Percentiles rank a stretch among this genome's conserved stretches.
phyloP scores from a whole-genome alignment of 129 eudicot species.

The Artemisia tridentata region DNA sequence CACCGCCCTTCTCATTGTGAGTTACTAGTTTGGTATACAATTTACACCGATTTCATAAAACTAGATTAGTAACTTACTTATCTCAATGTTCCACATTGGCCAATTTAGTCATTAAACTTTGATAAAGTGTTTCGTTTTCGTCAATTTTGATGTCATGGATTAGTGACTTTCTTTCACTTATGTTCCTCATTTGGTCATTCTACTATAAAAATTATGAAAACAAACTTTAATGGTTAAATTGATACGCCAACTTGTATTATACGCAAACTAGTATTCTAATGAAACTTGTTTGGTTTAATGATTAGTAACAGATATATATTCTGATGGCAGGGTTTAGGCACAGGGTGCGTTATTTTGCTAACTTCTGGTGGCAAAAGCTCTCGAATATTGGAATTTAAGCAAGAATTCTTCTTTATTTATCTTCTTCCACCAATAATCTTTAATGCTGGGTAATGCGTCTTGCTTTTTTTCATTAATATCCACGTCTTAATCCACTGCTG shows the following conservation, averaged over 20 bases:
- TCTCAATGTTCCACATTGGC: no score
- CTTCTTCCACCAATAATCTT: slow-evolving; percentile 92
- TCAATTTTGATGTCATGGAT: no score
- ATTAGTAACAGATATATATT: background rate
- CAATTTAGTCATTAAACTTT: no score
- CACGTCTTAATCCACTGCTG: slow-evolving; percentile 4
- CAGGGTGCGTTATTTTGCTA: slow-evolving; percentile 48
- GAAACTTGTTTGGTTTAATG: background rate
- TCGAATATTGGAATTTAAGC: slow-evolving; percentile 55
- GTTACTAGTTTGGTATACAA: slow-evolving; percentile 13
- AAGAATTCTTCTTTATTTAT: slow-evolving; percentile 75
- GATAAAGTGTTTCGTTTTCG: no score
- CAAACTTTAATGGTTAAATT: background rate
- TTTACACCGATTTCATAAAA: no score
- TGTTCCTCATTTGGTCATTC: no score
- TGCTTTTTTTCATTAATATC: background rate
- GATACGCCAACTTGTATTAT: background rate
- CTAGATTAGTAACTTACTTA: background rate
- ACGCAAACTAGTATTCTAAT: no score
- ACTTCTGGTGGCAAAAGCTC: slow-evolving; percentile 59
- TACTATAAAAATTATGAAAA: no score
- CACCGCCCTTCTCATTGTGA: slow-evolving; percentile 65
- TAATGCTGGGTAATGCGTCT: slow-evolving; percentile 75
- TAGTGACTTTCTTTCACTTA: no score
- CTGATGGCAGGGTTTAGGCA: slow-evolving; percentile 58